Percentiles rank a stretch among this genome's conserved stretches.
Evolutionary conservation across 176 grass and related monocot species (phyloP).

Genomic region (Oryza glumipatula): DNA sequence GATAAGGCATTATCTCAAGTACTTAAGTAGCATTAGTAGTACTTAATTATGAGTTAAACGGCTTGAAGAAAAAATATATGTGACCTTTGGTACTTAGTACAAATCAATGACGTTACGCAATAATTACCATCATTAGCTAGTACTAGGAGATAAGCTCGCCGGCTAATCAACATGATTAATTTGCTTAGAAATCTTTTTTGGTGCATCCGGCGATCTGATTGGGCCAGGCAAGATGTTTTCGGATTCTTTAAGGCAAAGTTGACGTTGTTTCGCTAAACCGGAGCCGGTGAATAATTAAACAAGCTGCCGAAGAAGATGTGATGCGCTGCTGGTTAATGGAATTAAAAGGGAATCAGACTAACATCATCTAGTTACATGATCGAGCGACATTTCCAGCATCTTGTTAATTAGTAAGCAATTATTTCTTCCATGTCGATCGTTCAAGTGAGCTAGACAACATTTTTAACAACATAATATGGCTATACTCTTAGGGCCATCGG

Average conservation of each 20-base stretch:
- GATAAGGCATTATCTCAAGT: too few species aligned
- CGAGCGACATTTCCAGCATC: too few species aligned
- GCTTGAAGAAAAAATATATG: background rate
- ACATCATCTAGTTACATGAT: background rate
- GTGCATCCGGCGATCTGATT: conserved; percentile 24
- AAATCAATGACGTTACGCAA: background rate
- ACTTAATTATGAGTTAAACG: too few species aligned
- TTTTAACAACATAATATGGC: background rate
- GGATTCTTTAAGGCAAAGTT: conserved; percentile 41
- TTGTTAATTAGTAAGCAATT: too few species aligned
- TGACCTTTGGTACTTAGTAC: background rate
- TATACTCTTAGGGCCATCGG: too few species aligned
- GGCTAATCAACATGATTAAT: background rate
- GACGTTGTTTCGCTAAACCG: conserved; percentile 27
- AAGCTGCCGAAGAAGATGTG: background rate
- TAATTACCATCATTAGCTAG: conserved; percentile 47
- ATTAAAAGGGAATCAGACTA: background rate
- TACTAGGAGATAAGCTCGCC: conserved; percentile 21
- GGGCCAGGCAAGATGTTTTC: conserved; percentile 26
- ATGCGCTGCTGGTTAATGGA: background rate
- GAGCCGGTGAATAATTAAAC: conserved; percentile 29
- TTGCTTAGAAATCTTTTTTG: conserved; percentile 36
- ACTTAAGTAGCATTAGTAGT: too few species aligned
- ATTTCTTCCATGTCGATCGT: too few species aligned
- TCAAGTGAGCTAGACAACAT: too few species aligned